These are phyloP conservation scores for Liquidambar formosana DNA, from an alignment of 164 flowering plant genomes.

Conservation along the genomic window DNA sequence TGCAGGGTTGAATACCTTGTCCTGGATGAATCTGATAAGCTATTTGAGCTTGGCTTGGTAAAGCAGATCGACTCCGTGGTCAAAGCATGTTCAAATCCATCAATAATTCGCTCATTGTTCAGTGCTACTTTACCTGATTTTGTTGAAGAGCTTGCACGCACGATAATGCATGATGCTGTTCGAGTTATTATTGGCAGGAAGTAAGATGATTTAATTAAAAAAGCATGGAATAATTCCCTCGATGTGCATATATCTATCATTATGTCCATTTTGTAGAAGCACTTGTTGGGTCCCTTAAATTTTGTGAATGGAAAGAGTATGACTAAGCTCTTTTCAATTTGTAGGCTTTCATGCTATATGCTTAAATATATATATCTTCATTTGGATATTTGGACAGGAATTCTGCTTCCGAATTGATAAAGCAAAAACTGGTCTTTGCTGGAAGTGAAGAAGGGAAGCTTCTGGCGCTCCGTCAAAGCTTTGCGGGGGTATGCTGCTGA, in stretches of 20 bases:
- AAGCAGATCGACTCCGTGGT: constrained; percentile 89
- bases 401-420: constrained; percentile 76
- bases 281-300: neutral
- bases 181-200: constrained; percentile 90
- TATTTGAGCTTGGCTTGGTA: constrained; percentile 86
- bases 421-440: constrained; percentile 80
- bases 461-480: constrained; percentile 88
- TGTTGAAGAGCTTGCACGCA: constrained; percentile 95
- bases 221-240: neutral
- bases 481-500: constrained; percentile 65
- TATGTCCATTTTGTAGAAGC: neutral
- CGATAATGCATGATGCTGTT: constrained; percentile 97
- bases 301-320: neutral
- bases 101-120: constrained; percentile 75
- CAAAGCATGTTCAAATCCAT: constrained; percentile 93
- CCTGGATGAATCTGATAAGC: constrained; percentile 94
- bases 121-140: constrained; percentile 96
- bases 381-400: constrained; percentile 54
- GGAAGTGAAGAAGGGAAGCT: constrained; percentile 97
- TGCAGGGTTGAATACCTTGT: constrained; percentile 94
- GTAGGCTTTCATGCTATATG: constrained; percentile 3
- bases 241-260: neutral
- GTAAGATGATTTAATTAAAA: constrained; percentile 47
- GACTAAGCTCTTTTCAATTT: neutral
- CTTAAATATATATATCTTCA: neutral